Conservation (phyloP, 306 rosid species). For the Corylus americana region DNA sequence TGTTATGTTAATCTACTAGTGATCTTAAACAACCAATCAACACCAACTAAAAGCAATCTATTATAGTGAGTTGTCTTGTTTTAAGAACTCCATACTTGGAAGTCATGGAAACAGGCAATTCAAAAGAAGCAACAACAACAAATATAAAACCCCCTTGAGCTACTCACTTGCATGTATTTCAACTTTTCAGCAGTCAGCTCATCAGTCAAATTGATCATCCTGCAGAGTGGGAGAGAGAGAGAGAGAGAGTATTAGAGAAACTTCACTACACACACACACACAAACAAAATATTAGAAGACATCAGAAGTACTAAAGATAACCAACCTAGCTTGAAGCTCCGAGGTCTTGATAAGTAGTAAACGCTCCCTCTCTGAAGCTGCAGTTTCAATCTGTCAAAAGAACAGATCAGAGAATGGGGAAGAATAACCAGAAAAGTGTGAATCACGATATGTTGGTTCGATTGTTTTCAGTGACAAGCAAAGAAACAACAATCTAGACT, state of each 20-base stretch:
- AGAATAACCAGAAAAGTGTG: conserved; percentile 12
- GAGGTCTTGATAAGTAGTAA: conserved; percentile 59
- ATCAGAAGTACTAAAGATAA: conserved; percentile 20
- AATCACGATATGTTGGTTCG: not conserved
- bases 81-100: not conserved
- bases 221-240: conserved; percentile 33
- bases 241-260: not conserved
- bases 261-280: not conserved
- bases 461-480: conserved; percentile 1
- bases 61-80: not conserved
- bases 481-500: not conserved
- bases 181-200: conserved; percentile 82
- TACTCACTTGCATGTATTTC: conserved; percentile 75
- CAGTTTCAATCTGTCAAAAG: conserved; percentile 58
- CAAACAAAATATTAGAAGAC: conserved; percentile 2
- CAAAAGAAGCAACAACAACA: not conserved
- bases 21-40: not conserved
- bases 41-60: not conserved
- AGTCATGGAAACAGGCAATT: not conserved
- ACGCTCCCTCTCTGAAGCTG: conserved; percentile 78
- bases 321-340: conserved; percentile 89
- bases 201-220: conserved; percentile 72
- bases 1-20: not conserved
- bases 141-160: conserved; percentile 14
- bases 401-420: conserved; percentile 14